Conservation (phyloP, 179 eudicot species). For the Spergularia azorica region DNA sequence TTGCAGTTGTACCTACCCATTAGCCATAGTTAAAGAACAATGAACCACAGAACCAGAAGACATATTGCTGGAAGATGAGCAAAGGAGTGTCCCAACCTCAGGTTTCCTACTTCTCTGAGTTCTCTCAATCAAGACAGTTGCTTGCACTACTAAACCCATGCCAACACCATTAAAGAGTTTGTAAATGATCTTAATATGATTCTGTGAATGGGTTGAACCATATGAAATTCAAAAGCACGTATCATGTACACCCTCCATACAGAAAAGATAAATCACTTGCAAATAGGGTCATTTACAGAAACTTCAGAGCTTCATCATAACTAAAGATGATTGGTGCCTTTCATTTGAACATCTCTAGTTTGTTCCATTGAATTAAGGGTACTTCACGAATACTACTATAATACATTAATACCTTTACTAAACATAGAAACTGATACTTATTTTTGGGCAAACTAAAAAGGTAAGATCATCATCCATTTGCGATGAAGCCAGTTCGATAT, state of each 20-base stretch:
- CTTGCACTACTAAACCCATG: not conserved
- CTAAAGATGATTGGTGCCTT: not conserved
- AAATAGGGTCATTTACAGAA: not conserved
- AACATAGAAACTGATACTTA: too few species aligned
- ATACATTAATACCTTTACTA: too few species aligned
- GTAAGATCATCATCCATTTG: too few species aligned
- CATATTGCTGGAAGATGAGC: slow-evolving; percentile 14
- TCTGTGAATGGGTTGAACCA: not conserved
- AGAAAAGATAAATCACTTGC: not conserved
- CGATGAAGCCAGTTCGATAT: not conserved
- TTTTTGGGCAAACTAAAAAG: too few species aligned
- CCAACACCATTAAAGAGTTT: not conserved
- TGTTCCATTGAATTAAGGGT: not conserved
- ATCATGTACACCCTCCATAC: not conserved
- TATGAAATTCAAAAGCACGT: not conserved
- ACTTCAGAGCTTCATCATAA: not conserved
- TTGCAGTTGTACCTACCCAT: not conserved
- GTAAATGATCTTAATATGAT: not conserved
- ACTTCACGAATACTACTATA: not conserved
- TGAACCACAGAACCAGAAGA: not conserved
- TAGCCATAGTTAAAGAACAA: not conserved
- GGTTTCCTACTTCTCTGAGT: not conserved
- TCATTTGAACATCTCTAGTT: not conserved
- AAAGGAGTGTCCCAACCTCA: not conserved
- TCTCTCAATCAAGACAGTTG: not conserved